Evolutionary conservation across 2,329 filamentous ascomycete genomes (phyloP), one percentile per base, ranked within the genome.

Genomic region (Scedosporium dehoogii): DNA sequence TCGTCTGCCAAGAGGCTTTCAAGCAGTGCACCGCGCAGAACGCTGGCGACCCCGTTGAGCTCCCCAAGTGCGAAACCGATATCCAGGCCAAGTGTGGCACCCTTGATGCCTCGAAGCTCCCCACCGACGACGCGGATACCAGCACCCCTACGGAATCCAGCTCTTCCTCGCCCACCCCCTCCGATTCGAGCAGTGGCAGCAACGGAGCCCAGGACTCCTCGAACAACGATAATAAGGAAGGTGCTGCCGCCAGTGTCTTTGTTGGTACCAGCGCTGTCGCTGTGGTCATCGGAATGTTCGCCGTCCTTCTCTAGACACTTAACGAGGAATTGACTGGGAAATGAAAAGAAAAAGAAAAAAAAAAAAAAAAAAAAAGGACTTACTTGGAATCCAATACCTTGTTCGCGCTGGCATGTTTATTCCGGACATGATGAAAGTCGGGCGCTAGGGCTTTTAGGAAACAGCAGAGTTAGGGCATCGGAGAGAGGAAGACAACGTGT

Each of bases 1-100:
- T 80, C 68, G 77, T 82, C 68, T 85, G 82, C 75, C 33, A 77
- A 62, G 64, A 75, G 64, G 77, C 81, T 42, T 82, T 75, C 70
- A 64, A 68, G 27, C 71, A 79, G 63, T 85, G 82, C 73, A 81
- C 77, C 67, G 55, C 38, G 1, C 63, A 69, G 53, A 77, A 79
- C 68, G 73, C 73, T 25, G 74, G 74, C 70, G 73, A 78, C 69
- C 67, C 72, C 18, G 67, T 57, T 33, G 33, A 57, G 29, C 60
- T 57, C 29, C 60, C 33, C 33, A 91, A 93, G 71, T 62, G 60
- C 60, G 23, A 62, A 51, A 41, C 56, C 33, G 51, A 62, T 7
- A 62, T 62, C 25, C 51, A 57, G 23, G 6, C 60, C 60, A 62
- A 62, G 51, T 62, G 60, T 38, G 60, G 60, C 27, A 62, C 60